These are phyloP conservation scores for Tolypocladium paradoxum DNA, from an alignment of 2,329 filamentous ascomycete species.

Conservation along the genomic window DNA sequence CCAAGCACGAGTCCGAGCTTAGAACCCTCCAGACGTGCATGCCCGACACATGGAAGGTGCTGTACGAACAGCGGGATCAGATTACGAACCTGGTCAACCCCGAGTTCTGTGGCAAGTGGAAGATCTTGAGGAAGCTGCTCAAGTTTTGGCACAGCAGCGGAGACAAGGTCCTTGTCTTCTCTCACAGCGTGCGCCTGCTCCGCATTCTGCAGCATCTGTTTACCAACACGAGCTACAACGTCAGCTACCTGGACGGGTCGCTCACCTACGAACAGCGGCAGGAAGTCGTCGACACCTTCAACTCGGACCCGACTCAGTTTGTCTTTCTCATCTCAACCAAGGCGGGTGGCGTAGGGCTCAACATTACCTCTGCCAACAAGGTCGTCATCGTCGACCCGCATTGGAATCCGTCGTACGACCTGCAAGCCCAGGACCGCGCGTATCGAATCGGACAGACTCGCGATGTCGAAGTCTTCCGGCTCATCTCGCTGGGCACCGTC, in stretches of 20 bases:
- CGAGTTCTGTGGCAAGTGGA: slow-evolving; percentile 96
- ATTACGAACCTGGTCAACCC: slow-evolving; percentile 75
- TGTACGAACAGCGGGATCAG: slow-evolving; percentile 67
- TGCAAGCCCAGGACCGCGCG: slow-evolving; percentile 91
- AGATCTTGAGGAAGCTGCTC: slow-evolving; percentile 74
- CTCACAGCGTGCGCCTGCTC: slow-evolving; percentile 77
- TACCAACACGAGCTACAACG: slow-evolving; percentile 77
- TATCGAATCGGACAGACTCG: slow-evolving; percentile 90
- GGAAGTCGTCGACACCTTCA: slow-evolving; percentile 79
- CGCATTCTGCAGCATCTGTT: slow-evolving; percentile 80
- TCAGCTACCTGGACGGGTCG: slow-evolving; percentile 81
- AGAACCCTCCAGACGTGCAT: slow-evolving; percentile 63
- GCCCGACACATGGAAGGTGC: slow-evolving; percentile 61
- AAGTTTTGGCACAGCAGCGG: slow-evolving; percentile 83
- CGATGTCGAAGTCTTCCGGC: slow-evolving; percentile 89
- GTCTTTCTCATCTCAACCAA: slow-evolving; percentile 93
- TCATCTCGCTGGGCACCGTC: slow-evolving; percentile 84
- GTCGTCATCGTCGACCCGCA: slow-evolving; percentile 95
- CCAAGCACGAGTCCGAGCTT: slow-evolving; percentile 71
- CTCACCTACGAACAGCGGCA: slow-evolving; percentile 77
- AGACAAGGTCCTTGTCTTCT: slow-evolving; percentile 93
- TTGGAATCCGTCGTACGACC: slow-evolving; percentile 91
- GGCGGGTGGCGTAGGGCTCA: slow-evolving; percentile 85
- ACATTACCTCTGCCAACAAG: slow-evolving; percentile 96
- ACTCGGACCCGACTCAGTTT: slow-evolving; percentile 75